A percentile compares a stretch with the other conserved stretches of the same genome.
Conservation (phyloP, 78 protist species). For the Thecamonas trahens region DNA sequence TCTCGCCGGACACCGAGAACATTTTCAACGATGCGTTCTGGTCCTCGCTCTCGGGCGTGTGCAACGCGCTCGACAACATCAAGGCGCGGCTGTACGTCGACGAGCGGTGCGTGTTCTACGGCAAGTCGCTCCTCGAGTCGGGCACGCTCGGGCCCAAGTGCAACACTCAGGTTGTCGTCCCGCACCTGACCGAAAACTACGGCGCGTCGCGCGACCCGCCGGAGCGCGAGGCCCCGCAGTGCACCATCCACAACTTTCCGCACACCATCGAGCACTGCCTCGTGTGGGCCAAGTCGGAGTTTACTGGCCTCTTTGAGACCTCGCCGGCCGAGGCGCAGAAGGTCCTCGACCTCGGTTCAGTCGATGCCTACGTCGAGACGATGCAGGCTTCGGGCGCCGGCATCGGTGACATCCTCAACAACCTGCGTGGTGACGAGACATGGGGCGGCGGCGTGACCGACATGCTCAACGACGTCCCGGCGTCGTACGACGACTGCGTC, state of each 20-base stretch:
- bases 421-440: neutral
- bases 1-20: conserved; percentile 87
- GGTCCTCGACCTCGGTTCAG: neutral
- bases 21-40: conserved; percentile 87
- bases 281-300: neutral
- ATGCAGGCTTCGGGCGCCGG: neutral
- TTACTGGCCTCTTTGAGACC: neutral
- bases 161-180: conserved; percentile 92
- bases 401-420: neutral
- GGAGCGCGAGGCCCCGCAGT: conserved; percentile 87
- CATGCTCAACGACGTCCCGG: neutral
- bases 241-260: conserved; percentile 97
- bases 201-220: conserved; percentile 91
- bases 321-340: neutral
- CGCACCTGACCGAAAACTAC: conserved; percentile 92
- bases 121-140: conserved; percentile 87
- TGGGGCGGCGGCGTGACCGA: too few relatives aligned
- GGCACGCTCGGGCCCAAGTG: conserved; percentile 97
- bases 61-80: conserved; percentile 93
- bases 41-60: conserved; percentile 63
- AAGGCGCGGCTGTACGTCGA: conserved; percentile 93
- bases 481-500: conserved; percentile 77
- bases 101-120: conserved; percentile 72
- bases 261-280: conserved; percentile 78
- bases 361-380: neutral